Percentiles rank a stretch among this genome's conserved stretches.
Conservation (phyloP, 2,329 filamentous ascomycete species). For the Bimuria novae-zelandiae region DNA sequence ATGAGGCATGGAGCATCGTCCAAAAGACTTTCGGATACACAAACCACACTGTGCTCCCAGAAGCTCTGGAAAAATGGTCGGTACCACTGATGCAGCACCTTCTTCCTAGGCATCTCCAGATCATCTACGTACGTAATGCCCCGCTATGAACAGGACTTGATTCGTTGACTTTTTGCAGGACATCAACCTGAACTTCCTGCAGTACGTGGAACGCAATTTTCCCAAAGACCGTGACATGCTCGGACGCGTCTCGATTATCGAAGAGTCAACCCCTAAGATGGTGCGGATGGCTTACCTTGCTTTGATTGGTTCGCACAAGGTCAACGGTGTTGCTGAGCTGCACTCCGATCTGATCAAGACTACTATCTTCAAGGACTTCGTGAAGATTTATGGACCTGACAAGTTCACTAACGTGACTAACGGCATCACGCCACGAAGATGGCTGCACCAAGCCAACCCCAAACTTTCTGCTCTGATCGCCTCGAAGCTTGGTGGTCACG, state of each 20-base stretch:
- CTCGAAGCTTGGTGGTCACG: constrained; percentile 80
- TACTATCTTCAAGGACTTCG: constrained; percentile 99
- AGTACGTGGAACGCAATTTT: constrained; percentile 86
- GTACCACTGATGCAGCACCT: constrained; percentile 91
- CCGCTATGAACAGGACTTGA: too few species aligned
- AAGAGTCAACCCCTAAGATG: constrained; percentile 97
- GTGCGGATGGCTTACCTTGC: constrained; percentile 95
- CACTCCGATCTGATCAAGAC: constrained; percentile 98
- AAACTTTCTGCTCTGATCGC: constrained; percentile 89
- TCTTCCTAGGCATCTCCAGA: constrained; percentile 86
- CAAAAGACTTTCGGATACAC: constrained; percentile 84
- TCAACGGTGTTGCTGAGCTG: constrained; percentile 96
- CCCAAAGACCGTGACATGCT: constrained; percentile 89
- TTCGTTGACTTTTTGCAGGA: constrained; percentile 73
- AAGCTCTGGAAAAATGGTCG: constrained; percentile 98
- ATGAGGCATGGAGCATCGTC: constrained; percentile 76
- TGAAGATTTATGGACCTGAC: constrained; percentile 90
- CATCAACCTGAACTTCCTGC: constrained; percentile 93
- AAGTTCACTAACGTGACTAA: constrained; percentile 99
- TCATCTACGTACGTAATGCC: constrained; percentile 13
- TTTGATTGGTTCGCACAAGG: constrained; percentile 97
- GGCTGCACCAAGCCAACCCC: constrained; percentile 97
- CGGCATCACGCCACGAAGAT: constrained; percentile 92
- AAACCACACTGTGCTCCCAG: constrained; percentile 96
- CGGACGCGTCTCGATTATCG: constrained; percentile 89